Percentiles rank a stretch among this genome's conserved stretches.
phyloP scores from a whole-genome alignment of 2,329 filamentous ascomycete genomes.

The Orbilia ellipsospora region DNA sequence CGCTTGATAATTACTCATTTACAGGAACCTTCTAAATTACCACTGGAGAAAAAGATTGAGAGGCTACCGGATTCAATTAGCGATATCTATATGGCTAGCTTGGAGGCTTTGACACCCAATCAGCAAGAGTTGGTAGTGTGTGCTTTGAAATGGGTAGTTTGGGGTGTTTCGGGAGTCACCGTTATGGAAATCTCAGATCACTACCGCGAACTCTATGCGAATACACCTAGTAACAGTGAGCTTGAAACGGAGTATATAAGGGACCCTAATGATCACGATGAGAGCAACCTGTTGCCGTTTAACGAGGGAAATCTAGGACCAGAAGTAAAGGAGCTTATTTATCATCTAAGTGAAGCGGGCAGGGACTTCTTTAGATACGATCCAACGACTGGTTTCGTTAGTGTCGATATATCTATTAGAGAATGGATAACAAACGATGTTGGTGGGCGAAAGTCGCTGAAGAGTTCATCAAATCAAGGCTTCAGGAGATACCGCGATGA shows the following conservation, averaged over 20 bases:
- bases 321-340: conserved; percentile 37
- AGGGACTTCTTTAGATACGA: conserved; percentile 38
- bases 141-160: conserved; percentile 39
- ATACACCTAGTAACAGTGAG: background rate
- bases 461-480: background rate
- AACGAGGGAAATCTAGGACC: conserved; percentile 21
- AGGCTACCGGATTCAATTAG: conserved; percentile 22
- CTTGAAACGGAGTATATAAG: background rate
- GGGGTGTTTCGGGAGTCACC: conserved; percentile 26
- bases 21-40: conserved; percentile 26
- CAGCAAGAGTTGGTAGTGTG: conserved; percentile 38
- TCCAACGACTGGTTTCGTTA: background rate
- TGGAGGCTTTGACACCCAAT: conserved; percentile 32
- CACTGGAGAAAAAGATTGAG: conserved; percentile 23
- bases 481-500: conserved; percentile 18
- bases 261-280: no score
- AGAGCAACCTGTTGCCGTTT: conserved; percentile 17
- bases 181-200: conserved; percentile 45
- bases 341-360: conserved; percentile 17
- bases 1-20: conserved; percentile 23
- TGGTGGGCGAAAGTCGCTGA: background rate
- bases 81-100: conserved; percentile 36
- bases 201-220: conserved; percentile 30
- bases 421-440: conserved; percentile 31
- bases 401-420: conserved; percentile 41